Conservation (phyloP, 192 early-diverging fungal genomes). For the Entophlyctis helioformis region DNA sequence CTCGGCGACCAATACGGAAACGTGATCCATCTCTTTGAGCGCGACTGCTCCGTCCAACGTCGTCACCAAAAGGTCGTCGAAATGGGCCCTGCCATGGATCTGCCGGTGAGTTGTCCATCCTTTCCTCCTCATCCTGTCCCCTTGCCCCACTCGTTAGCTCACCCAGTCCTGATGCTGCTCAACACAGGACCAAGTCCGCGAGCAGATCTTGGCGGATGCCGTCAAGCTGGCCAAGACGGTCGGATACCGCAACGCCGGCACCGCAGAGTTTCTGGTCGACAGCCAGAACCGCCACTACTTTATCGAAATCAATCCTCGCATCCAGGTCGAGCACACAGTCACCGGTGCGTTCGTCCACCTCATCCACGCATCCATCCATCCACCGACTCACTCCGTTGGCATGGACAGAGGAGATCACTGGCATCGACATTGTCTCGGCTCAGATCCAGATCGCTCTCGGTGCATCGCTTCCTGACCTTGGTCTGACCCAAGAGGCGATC, state of each 20-base stretch:
- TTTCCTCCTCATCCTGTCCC: neutral
- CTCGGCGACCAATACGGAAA: conserved; percentile 75
- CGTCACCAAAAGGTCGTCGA: conserved; percentile 96
- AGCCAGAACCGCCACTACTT: conserved; percentile 82
- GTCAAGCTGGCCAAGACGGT: conserved; percentile 80
- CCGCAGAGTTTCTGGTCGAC: conserved; percentile 94
- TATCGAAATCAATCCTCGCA: conserved; percentile 95
- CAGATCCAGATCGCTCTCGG: conserved; percentile 95
- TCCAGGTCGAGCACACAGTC: conserved; percentile 97
- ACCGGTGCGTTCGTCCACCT: conserved; percentile 28
- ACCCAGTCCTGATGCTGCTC: too few relatives aligned
- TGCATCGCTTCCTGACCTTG: conserved; percentile 61
- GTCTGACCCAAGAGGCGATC: conserved; percentile 71
- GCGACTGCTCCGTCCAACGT: conserved; percentile 96
- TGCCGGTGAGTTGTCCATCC: conserved; percentile 17
- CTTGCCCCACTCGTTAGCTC: neutral
- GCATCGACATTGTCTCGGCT: conserved; percentile 83
- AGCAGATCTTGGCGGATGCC: conserved; percentile 77
- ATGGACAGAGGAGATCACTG: conserved; percentile 82
- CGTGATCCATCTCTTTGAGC: conserved; percentile 82
- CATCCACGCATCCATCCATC: neutral
- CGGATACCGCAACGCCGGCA: conserved; percentile 92
- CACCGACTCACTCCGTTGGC: neutral
- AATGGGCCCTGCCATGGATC: conserved; percentile 73
- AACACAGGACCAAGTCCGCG: conserved; percentile 33